phyloP scores from a whole-genome alignment of 192 early-diverging fungal genomes.

The Mortierella hygrophila region DNA sequence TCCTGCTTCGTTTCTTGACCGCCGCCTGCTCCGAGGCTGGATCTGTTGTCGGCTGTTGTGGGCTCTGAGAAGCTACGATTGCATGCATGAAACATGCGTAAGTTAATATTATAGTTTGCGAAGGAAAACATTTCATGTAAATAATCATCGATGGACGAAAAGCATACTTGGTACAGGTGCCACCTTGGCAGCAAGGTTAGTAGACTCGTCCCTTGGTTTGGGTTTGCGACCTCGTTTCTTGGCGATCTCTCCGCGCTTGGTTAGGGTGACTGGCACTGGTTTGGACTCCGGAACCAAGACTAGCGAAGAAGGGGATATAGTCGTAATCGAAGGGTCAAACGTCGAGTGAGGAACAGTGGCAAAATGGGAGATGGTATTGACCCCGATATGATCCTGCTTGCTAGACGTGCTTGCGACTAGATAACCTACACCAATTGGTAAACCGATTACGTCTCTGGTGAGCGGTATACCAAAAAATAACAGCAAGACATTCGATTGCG shows the following conservation, averaged over 20 bases:
- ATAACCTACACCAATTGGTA: background rate
- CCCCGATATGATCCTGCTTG: background rate
- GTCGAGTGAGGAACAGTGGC: background rate
- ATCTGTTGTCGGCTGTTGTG: background rate
- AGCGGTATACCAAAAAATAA: background rate
- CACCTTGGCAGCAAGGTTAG: background rate
- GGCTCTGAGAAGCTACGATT: background rate
- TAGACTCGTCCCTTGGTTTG: background rate
- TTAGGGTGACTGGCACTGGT: background rate
- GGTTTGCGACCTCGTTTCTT: constrained; percentile 21
- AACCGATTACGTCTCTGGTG: background rate
- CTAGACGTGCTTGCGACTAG: background rate
- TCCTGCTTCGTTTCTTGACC: constrained; percentile 18
- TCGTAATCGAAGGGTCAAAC: background rate
- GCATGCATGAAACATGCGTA: background rate
- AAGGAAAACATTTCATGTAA: too few species aligned
- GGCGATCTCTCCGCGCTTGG: background rate
- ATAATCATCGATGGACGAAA: too few species aligned
- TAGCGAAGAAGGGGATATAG: background rate
- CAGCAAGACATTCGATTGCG: background rate
- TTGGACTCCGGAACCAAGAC: background rate
- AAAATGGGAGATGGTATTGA: background rate
- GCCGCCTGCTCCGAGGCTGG: background rate
- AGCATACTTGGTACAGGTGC: background rate
- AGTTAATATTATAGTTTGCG: too few species aligned